Percentiles rank a stretch among this genome's conserved stretches.
phyloP scores from a whole-genome alignment of 116 monocot genomes.

The Cymodocea nodosa region DNA sequence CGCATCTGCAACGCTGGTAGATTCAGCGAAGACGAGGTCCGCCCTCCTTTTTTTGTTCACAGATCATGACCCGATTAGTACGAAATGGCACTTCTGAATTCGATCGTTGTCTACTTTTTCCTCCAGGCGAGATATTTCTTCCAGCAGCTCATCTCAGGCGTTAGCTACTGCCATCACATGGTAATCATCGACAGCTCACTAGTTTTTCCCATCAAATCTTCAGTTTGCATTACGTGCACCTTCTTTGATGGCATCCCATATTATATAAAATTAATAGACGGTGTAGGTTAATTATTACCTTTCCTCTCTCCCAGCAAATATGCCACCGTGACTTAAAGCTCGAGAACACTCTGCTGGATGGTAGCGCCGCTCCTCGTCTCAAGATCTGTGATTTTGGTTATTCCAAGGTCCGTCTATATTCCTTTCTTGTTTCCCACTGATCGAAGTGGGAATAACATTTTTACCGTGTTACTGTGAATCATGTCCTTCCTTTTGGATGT shows the following conservation, averaged over 20 bases:
- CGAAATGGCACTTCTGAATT: not conserved
- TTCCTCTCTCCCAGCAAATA: conserved; percentile 52
- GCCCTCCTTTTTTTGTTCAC: not conserved
- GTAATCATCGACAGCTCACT: conserved; percentile 20
- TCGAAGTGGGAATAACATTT: too few relatives aligned
- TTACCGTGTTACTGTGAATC: too few relatives aligned
- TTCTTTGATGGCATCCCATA: too few relatives aligned
- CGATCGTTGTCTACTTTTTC: not conserved
- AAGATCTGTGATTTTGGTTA: conserved; percentile 98
- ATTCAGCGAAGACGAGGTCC: conserved; percentile 95
- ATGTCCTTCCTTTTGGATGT: not conserved
- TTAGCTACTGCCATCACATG: conserved; percentile 94
- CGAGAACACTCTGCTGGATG: conserved; percentile 82
- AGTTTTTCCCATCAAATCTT: too few relatives aligned
- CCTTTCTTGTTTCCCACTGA: not conserved
- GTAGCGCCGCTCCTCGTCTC: conserved; percentile 56
- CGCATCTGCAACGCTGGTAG: conserved; percentile 89
- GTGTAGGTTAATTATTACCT: not conserved
- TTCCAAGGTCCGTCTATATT: conserved; percentile 24
- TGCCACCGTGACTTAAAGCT: conserved; percentile 96
- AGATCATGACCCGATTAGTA: not conserved
- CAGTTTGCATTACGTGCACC: too few relatives aligned
- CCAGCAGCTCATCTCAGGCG: conserved; percentile 95
- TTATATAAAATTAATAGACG: too few relatives aligned
- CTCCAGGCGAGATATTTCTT: conserved; percentile 88